These are phyloP conservation scores for Podaxis sp. DNA, from an alignment of 768 basidiomycete genomes.

Conservation along the genomic window DNA sequence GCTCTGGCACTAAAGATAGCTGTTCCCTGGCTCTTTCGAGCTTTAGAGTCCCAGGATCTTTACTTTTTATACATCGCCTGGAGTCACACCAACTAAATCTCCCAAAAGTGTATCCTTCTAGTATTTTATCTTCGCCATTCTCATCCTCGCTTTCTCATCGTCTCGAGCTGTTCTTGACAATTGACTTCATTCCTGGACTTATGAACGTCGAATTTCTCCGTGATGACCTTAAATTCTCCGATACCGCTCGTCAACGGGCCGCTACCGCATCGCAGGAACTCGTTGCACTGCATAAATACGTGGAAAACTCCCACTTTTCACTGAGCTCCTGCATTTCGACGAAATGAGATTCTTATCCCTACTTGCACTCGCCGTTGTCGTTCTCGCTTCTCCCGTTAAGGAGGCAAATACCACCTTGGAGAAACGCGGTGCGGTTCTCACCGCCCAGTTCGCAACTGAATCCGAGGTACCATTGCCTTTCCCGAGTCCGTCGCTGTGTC, in stretches of 20 bases:
- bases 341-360: slow-evolving; percentile 9
- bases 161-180: background rate
- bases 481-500: background rate
- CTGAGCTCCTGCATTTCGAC: background rate
- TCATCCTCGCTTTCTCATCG: background rate
- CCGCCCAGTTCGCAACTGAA: slow-evolving; percentile 29
- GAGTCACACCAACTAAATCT: background rate
- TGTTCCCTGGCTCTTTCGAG: background rate
- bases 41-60: slow-evolving; percentile 1
- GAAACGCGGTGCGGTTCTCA: slow-evolving; percentile 30
- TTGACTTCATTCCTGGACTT: background rate
- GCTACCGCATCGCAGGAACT: background rate
- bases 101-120: background rate
- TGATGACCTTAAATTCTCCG: slow-evolving; percentile 2
- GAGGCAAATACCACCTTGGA: slow-evolving; percentile 2
- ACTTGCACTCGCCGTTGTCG: background rate
- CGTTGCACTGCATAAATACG: slow-evolving; percentile 2
- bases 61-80: background rate
- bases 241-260: background rate
- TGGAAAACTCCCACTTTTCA: background rate
- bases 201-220: slow-evolving; percentile 8
- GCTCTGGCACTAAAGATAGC: background rate
- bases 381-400: slow-evolving; percentile 7
- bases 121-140: background rate
- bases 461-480: slow-evolving; percentile 24